A percentile compares a stretch with the other conserved stretches of the same genome.
phyloP scores from a whole-genome alignment of 805 yeast species.

The Brettanomyces naardenensis region DNA sequence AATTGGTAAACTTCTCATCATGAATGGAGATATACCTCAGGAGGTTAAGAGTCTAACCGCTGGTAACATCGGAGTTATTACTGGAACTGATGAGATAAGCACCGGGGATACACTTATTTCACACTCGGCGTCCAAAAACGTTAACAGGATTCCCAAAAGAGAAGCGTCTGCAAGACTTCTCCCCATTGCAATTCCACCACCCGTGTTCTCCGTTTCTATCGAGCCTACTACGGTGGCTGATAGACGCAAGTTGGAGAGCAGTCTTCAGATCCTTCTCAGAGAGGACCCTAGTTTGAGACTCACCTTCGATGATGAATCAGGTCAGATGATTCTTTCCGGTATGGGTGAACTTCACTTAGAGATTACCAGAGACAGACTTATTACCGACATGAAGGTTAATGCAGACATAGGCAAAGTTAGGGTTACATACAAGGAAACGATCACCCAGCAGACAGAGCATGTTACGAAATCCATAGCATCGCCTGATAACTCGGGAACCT shows the following conservation, averaged over 20 bases:
- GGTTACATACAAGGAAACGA: conserved; percentile 83
- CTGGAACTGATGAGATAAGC: conserved; percentile 61
- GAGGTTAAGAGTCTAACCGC: conserved; percentile 54
- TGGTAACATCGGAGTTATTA: conserved; percentile 90
- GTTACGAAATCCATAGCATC: conserved; percentile 18
- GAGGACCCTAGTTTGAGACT: conserved; percentile 88
- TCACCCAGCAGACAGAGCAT: conserved; percentile 18
- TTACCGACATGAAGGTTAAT: conserved; percentile 77
- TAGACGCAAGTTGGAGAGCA: conserved; percentile 60
- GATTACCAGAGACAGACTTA: conserved; percentile 70
- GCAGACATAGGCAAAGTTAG: conserved; percentile 75
- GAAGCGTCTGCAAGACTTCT: conserved; percentile 44
- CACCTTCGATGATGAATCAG: conserved; percentile 71
- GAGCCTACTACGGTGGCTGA: conserved; percentile 85
- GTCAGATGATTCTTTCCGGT: conserved; percentile 84
- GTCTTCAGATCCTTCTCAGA: conserved; percentile 55
- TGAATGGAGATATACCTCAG: conserved; percentile 85
- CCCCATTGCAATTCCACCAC: conserved; percentile 84
- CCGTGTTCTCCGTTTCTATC: conserved; percentile 79
- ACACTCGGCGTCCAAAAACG: conserved; percentile 43
- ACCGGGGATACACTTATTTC: conserved; percentile 90
- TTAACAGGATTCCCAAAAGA: conserved; percentile 21
- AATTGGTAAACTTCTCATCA: conserved; percentile 60
- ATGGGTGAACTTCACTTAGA: conserved; percentile 92
- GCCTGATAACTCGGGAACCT: conserved; percentile 8